Evolutionary conservation across 305 asterid genomes (phyloP).

Genomic region (Fraxinus greggii): DNA sequence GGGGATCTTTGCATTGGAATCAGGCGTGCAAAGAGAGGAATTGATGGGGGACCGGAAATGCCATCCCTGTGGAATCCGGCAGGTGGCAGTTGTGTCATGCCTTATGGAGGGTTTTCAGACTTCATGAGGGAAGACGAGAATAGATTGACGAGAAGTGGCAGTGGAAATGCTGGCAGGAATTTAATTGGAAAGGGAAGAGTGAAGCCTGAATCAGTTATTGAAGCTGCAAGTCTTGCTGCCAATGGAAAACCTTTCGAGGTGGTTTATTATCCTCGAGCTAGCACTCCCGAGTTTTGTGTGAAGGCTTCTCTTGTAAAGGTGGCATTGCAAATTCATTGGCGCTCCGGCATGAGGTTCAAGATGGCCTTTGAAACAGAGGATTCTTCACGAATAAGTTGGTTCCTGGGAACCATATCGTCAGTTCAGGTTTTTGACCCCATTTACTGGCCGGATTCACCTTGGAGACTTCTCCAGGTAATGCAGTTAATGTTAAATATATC

Average conservation of each 20-base stretch:
- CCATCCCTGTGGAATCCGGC: conserved; percentile 44
- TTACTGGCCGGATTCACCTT: conserved; percentile 56
- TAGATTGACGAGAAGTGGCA: conserved; percentile 29
- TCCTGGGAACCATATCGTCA: conserved; percentile 54
- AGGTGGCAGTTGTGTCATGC: conserved; percentile 35
- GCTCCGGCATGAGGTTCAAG: conserved; percentile 51
- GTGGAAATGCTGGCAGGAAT: conserved; percentile 23
- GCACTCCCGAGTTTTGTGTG: conserved; percentile 51
- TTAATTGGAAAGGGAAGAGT: conserved; percentile 31
- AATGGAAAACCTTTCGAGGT: conserved; percentile 46
- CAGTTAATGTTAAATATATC: conserved; percentile 3
- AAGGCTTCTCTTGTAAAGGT: conserved; percentile 43
- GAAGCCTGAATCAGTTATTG: conserved; percentile 42
- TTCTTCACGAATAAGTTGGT: conserved; percentile 55
- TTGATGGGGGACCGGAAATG: conserved; percentile 37
- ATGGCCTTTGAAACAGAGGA: conserved; percentile 57
- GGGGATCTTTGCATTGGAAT: conserved; percentile 55
- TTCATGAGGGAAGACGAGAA: conserved; percentile 42
- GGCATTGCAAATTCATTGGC: conserved; percentile 44
- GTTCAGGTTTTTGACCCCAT: conserved; percentile 44
- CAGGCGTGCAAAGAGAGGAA: conserved; percentile 47
- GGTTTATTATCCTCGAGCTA: conserved; percentile 46
- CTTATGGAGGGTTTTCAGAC: conserved; percentile 44
- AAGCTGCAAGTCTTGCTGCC: conserved; percentile 47
- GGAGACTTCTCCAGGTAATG: conserved; percentile 53